Evolutionary conservation across 208 protist species (phyloP).

Genomic region (Perkinsela sp.): DNA sequence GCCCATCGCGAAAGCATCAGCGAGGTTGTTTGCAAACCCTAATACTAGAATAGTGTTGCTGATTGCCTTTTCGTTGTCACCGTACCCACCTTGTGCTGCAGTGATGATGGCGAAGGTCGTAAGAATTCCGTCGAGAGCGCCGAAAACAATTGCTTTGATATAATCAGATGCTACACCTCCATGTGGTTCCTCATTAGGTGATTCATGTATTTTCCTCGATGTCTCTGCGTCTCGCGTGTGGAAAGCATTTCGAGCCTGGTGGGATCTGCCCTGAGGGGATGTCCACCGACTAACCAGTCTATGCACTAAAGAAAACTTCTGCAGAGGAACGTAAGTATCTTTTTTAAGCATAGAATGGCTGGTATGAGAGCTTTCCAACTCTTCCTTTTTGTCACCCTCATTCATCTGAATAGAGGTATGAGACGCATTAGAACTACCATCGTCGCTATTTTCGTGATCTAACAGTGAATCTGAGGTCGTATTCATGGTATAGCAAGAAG

Average conservation of each 20-base stretch:
- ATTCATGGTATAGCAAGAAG: too few species aligned
- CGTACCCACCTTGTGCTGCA: constrained; percentile 26
- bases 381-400: too few species aligned
- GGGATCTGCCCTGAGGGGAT: not conserved
- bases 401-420: too few species aligned
- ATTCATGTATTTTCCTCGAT: not conserved
- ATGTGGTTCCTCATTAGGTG: constrained; percentile 18
- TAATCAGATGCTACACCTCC: constrained; percentile 54
- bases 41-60: constrained; percentile 63
- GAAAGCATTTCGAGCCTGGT: not conserved
- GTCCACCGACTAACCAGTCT: too few species aligned
- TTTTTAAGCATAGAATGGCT: too few species aligned
- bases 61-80: constrained; percentile 1
- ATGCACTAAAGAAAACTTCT: too few species aligned
- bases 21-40: constrained; percentile 73
- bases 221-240: not conserved
- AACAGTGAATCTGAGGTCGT: too few species aligned
- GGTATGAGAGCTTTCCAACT: too few species aligned
- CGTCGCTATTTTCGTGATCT: too few species aligned
- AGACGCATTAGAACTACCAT: too few species aligned
- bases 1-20: constrained; percentile 76
- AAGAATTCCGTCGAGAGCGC: constrained; percentile 75
- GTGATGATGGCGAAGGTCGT: constrained; percentile 79
- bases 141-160: constrained; percentile 74
- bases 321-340: too few species aligned